A percentile compares a stretch with the other conserved stretches of the same genome.
These are phyloP conservation scores for Isabelozyma rhagii DNA, from an alignment of 805 yeast genomes.

Conservation along the genomic window DNA sequence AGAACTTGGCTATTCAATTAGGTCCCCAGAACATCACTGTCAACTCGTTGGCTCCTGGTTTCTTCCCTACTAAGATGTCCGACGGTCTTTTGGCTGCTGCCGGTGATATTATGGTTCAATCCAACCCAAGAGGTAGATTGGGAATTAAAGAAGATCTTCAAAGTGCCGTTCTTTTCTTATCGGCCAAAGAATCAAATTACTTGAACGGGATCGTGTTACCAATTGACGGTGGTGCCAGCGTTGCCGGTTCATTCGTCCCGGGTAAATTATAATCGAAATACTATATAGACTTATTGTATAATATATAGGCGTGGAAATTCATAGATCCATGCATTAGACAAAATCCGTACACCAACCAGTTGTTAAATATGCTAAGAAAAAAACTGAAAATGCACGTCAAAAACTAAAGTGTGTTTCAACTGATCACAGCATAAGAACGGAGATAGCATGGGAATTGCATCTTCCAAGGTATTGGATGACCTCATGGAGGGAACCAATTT, in stretches of 20 bases:
- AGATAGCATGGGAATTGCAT: conserved; percentile 54
- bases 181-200: conserved; percentile 53
- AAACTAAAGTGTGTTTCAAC: background rate
- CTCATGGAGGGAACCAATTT: conserved; percentile 82
- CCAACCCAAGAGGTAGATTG: conserved; percentile 61
- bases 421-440: background rate
- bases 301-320: no score
- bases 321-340: background rate
- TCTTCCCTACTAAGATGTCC: conserved; percentile 74
- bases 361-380: background rate
- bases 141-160: conserved; percentile 62
- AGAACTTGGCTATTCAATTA: conserved; percentile 59
- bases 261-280: background rate
- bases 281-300: background rate
- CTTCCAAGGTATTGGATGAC: conserved; percentile 61
- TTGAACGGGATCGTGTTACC: conserved; percentile 67
- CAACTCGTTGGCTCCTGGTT: conserved; percentile 73
- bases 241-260: conserved; percentile 22
- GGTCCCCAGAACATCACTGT: conserved; percentile 68
- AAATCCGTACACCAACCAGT: background rate
- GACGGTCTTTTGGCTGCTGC: conserved; percentile 54
- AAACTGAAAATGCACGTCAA: background rate
- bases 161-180: conserved; percentile 52
- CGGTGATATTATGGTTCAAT: conserved; percentile 43
- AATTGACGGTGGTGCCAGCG: conserved; percentile 65